Evolutionary conservation across 1,139 yeast species (phyloP).

Genomic region (Suhomyces panamericanus): DNA sequence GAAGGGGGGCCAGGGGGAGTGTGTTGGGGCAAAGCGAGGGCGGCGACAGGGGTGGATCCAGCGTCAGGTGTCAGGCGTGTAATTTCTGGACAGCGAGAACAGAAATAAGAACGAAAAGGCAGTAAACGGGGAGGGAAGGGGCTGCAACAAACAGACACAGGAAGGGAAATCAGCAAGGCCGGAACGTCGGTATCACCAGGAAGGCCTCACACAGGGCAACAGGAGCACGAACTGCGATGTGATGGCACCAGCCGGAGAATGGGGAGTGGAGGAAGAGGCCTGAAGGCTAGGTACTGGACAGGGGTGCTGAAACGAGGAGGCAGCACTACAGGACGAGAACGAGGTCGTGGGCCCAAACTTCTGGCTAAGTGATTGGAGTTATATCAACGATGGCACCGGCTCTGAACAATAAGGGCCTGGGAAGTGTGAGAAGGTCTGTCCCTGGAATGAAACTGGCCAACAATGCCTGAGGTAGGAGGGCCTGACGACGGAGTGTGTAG

Average conservation of each 20-base stretch:
- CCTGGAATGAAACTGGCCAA: constrained; percentile 7
- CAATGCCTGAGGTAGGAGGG: constrained; percentile 5
- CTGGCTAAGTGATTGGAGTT: background rate
- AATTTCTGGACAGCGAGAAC: too few relatives aligned
- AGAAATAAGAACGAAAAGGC: too few relatives aligned
- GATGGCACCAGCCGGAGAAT: background rate
- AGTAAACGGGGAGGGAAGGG: too few relatives aligned
- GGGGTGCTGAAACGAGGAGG: background rate
- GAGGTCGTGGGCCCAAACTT: background rate
- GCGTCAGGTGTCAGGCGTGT: too few relatives aligned
- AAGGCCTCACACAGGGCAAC: background rate
- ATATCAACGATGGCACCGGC: background rate
- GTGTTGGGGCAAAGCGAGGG: too few relatives aligned
- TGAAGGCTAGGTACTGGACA: background rate
- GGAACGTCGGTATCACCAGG: too few relatives aligned
- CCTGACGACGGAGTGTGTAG: constrained; percentile 7
- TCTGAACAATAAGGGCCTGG: constrained; percentile 1
- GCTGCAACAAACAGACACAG: too few relatives aligned
- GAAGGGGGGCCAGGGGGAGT: too few relatives aligned
- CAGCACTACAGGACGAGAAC: background rate
- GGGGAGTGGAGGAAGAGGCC: background rate
- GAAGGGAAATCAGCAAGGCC: too few relatives aligned
- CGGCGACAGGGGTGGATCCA: too few relatives aligned
- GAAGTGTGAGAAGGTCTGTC: constrained; percentile 3
- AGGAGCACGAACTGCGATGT: background rate